Evolutionary conservation across 805 yeast species (phyloP).

Genomic region (Saturnispora gosingensis): DNA sequence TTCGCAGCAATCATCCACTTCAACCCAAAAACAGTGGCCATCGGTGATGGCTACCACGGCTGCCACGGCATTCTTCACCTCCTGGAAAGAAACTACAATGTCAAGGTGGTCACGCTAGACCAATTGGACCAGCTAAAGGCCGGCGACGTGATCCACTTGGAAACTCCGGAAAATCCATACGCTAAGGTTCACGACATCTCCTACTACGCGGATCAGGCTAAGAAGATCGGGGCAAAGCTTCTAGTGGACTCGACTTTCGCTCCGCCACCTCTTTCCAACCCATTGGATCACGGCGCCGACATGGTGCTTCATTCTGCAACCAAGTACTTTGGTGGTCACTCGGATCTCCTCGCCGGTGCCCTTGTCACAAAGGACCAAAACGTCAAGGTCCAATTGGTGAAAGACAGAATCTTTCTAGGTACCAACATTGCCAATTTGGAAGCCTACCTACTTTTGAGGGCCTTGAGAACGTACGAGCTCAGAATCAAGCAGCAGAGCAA

Average conservation of each 20-base stretch:
- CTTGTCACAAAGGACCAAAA: slow-evolving; percentile 52
- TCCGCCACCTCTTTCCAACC: slow-evolving; percentile 81
- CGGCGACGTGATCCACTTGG: slow-evolving; percentile 77
- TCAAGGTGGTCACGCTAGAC: slow-evolving; percentile 41
- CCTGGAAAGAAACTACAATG: slow-evolving; percentile 49
- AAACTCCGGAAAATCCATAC: slow-evolving; percentile 82
- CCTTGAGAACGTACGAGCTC: slow-evolving; percentile 71
- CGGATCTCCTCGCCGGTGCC: slow-evolving; percentile 79
- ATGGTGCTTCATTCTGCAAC: slow-evolving; percentile 90
- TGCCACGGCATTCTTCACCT: slow-evolving; percentile 61
- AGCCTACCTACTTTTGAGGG: slow-evolving; percentile 62
- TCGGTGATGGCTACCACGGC: slow-evolving; percentile 83
- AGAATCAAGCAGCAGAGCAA: slow-evolving; percentile 59
- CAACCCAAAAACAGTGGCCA: slow-evolving; percentile 63
- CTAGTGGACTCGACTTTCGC: slow-evolving; percentile 85
- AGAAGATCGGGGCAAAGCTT: slow-evolving; percentile 62
- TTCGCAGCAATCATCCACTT: slow-evolving; percentile 59
- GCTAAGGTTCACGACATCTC: slow-evolving; percentile 58
- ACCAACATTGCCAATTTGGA: slow-evolving; percentile 75
- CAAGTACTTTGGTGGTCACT: slow-evolving; percentile 93
- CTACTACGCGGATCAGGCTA: slow-evolving; percentile 61
- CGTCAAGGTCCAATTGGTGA: slow-evolving; percentile 36
- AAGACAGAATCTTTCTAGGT: slow-evolving; percentile 66
- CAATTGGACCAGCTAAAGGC: slow-evolving; percentile 38
- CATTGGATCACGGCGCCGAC: slow-evolving; percentile 79